Base-by-base conservation (phyloP, 2,329 filamentous ascomycete species). In the Pseudopithomyces chartarum region DNA sequence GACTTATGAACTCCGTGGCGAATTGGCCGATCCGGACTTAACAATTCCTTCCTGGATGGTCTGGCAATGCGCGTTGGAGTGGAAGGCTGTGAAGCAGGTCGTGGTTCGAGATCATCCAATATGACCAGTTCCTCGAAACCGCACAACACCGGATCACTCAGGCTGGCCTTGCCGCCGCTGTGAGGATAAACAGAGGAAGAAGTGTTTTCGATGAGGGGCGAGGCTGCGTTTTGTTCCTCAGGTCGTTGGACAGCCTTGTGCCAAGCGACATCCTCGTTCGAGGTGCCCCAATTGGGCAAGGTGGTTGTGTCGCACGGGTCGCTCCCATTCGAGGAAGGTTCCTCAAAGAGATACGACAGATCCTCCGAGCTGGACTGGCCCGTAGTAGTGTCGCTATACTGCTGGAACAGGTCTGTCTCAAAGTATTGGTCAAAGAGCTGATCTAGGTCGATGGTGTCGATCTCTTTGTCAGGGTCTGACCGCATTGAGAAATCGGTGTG, bases 371-470 rank as follows among this genome's bases (percentile, higher is more conserved):
- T 78, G 65, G 78, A 76, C 59, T 78, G 77, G 62, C 82, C 80
- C 73, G 80, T 80, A 61, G 79, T 73, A 58, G 75, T 75, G 59
- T 80, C 78, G 64, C 78, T 78, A 59, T 78, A 73, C 53, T 79
- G 64, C 32, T 68, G 79, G 63, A 82, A 79, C 54, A 82, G 77
- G 58, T 86, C 84, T 73, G 83, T 81, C 63, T 85, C 81, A 72
- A 87, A 80, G 70, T 85, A 87, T 71, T 87, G 82, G 67, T 86
- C 84, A 78, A 89, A 87, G 73, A 88, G 79, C 71, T 84, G 83
- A 74, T 84, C 83, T 57, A 84, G 79, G 69, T 86, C 84, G 63
- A 82, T 79, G 77, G 82, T 82, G 55, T 82, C 80, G 66, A 76
- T 73, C 58, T 78, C 78, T 81, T 83, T 85, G 76, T 82, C 78